Evolutionary conservation across 108 stramenopile species (phyloP), one percentile per base, ranked within the genome.

Genomic region (Stephanodiscus minutulus): DNA sequence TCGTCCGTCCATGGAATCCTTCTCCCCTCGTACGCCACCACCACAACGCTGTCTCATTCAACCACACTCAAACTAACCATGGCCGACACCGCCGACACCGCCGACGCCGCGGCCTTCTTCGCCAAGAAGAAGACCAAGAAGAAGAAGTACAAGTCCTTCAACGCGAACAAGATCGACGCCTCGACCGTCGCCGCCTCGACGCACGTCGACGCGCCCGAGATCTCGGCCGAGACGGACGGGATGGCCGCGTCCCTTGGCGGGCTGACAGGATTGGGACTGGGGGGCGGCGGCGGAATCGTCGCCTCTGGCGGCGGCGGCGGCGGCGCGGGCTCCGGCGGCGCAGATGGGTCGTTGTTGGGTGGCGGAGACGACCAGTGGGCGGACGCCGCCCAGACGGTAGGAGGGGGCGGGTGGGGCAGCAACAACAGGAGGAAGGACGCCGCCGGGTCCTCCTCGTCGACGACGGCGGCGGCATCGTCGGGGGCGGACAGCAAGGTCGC

Each of bases 91-190:
- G 61, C 91, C 58, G 88, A 92, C 79, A 71, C 76, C 50, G 77
- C 89, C 61, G 90, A 87, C 43, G 39, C 39, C 8, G 39, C 39
- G 8, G 90, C 89, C 59, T 96, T 96, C 82, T 93, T 93, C 70
- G 90, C 91, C 11, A 68, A 73, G 46, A 79, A 79, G 66, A 94
- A 90, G 74, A 91, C 91, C 61, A 88, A 85, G 68, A 93, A 92
- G 74, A 87, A 85, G 82, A 86, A 86, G 74, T 87, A 85, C 63
- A 91, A 91, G 77, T 76, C 88, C 67, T 96, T 96, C 82, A 96
- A 96, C 67, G 95, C 95, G 53, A 96, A 96, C 79, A 83, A 84
- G 52, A 89, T 93, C 68, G 92, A 96, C 77, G 87, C 83, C 5
- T 64, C 87, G 12, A 68, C 86, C n/a, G 86, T 93, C 27, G 82